Evolutionary conservation across 441 rosid genomes (phyloP).

Genomic region (Macaranga tanarius): DNA sequence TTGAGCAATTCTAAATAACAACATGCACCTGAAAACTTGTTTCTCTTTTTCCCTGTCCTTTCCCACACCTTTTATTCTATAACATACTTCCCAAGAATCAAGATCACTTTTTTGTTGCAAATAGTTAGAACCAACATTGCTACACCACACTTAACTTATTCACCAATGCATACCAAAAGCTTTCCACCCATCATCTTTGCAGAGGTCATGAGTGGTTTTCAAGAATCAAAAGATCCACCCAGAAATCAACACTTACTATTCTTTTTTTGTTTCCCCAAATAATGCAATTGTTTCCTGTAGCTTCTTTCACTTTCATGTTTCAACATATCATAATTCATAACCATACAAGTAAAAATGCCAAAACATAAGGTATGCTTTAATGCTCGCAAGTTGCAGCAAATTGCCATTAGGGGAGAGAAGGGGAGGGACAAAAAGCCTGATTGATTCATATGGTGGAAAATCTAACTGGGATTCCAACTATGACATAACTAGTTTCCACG

Average conservation of each 20-base stretch:
- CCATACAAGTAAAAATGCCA: slow-evolving; percentile 5
- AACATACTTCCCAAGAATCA: neutral
- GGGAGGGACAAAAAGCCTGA: neutral
- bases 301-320: slow-evolving; percentile 7
- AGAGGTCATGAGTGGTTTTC: neutral
- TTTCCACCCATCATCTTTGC: slow-evolving; percentile 5
- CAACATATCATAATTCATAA: neutral
- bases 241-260: neutral
- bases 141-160: neutral
- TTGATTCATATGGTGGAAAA: neutral
- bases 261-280: neutral
- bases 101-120: slow-evolving; percentile 11
- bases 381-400: neutral
- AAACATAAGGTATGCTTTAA: neutral
- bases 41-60: neutral
- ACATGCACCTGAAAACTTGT: neutral
- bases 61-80: slow-evolving; percentile 3
- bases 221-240: slow-evolving; percentile 5
- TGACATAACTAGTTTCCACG: neutral
- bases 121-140: neutral
- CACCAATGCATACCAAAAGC: slow-evolving; percentile 10
- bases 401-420: neutral
- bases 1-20: slow-evolving; percentile 4
- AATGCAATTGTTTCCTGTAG: slow-evolving; percentile 4
- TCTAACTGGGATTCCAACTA: neutral